phyloP scores from a whole-genome alignment of 768 basidiomycete species.

The Auricularia heimuer region DNA sequence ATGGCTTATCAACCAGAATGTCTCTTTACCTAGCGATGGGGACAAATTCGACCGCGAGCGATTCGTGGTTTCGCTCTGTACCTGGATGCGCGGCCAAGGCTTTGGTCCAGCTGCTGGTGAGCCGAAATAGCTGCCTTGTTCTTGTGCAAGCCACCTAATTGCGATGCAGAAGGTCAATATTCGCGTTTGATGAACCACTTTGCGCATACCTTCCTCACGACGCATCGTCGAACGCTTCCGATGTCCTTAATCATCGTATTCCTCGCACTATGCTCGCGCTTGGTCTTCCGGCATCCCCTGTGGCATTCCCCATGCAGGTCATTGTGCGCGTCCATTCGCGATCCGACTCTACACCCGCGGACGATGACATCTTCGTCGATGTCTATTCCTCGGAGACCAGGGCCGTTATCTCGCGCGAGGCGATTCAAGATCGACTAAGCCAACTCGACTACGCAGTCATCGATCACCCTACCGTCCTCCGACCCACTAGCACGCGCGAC shows the following conservation, averaged over 20 bases:
- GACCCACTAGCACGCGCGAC: not conserved
- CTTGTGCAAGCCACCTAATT: slow-evolving; percentile 3
- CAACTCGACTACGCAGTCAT: not conserved
- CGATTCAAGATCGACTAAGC: not conserved
- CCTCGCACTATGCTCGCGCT: slow-evolving; percentile 39
- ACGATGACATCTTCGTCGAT: slow-evolving; percentile 36
- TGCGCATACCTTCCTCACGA: slow-evolving; percentile 47
- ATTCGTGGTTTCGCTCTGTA: slow-evolving; percentile 36
- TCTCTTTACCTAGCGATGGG: not conserved
- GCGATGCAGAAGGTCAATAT: slow-evolving; percentile 27
- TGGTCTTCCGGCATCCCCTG: slow-evolving; percentile 42
- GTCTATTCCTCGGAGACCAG: slow-evolving; percentile 20
- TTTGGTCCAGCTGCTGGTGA: slow-evolving; percentile 36
- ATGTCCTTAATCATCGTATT: slow-evolving; percentile 54
- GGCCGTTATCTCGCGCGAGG: not conserved
- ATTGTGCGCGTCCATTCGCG: slow-evolving; percentile 37
- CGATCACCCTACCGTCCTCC: not conserved
- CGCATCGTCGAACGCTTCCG: slow-evolving; percentile 42
- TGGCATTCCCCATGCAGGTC: slow-evolving; percentile 48
- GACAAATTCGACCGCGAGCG: slow-evolving; percentile 23
- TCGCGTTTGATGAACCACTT: slow-evolving; percentile 42
- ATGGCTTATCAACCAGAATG: not conserved
- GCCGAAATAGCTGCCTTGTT: slow-evolving; percentile 9
- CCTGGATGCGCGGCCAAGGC: slow-evolving; percentile 40
- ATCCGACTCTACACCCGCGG: slow-evolving; percentile 18